Percentiles rank a stretch among this genome's conserved stretches.
These are phyloP conservation scores for Hirsutella rhossiliensis DNA, from an alignment of 2,329 filamentous ascomycete species.

Conservation along the genomic window DNA sequence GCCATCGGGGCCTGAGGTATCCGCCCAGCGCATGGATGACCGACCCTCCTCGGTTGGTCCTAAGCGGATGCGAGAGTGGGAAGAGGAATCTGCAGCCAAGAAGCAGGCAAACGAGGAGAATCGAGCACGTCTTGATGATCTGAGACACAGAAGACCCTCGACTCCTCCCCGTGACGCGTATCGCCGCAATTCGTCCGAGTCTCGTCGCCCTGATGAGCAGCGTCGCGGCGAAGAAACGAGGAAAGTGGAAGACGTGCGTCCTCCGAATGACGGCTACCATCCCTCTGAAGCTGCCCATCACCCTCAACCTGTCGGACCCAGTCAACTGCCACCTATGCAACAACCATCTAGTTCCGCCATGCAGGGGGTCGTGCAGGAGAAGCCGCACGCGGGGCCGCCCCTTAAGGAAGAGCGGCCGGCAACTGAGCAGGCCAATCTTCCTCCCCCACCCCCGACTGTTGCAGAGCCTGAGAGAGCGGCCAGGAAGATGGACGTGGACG, in stretches of 20 bases:
- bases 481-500: slow-evolving; percentile 92
- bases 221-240: slow-evolving; percentile 47
- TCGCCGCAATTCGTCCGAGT: slow-evolving; percentile 68
- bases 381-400: slow-evolving; percentile 15
- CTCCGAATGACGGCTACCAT: slow-evolving; percentile 70
- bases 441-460: slow-evolving; percentile 33
- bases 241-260: slow-evolving; percentile 49
- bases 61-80: slow-evolving; percentile 89
- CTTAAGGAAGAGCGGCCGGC: slow-evolving; percentile 50
- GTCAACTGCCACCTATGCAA: slow-evolving; percentile 52
- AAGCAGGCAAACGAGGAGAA: slow-evolving; percentile 84
- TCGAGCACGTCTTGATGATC: slow-evolving; percentile 75
- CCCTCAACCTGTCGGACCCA: slow-evolving; percentile 33
- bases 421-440: slow-evolving; percentile 24
- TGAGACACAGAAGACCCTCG: slow-evolving; percentile 65
- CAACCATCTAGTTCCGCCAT: slow-evolving; percentile 40
- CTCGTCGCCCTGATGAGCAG: slow-evolving; percentile 51
- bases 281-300: slow-evolving; percentile 90
- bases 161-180: slow-evolving; percentile 59
- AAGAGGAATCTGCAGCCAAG: slow-evolving; percentile 67
- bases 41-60: slow-evolving; percentile 68
- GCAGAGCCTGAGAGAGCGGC: slow-evolving; percentile 75
- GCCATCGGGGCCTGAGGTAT: slow-evolving; percentile 48
- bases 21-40: slow-evolving; percentile 49
- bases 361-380: slow-evolving; percentile 40